phyloP scores from a whole-genome alignment of 2,329 filamentous ascomycete genomes.

The Macrophomina tecta region DNA sequence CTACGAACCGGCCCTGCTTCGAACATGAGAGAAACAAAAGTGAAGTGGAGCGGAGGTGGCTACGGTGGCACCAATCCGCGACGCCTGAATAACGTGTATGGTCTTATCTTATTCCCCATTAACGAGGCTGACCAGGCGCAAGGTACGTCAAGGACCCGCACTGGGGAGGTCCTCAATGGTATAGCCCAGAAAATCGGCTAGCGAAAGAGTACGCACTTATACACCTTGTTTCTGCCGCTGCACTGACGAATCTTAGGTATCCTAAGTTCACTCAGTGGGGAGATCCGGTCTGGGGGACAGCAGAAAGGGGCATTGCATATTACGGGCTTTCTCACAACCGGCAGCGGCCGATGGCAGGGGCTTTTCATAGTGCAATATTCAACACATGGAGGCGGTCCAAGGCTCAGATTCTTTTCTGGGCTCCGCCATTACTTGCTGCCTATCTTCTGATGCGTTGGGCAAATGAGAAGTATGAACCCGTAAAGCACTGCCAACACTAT shows the following conservation, averaged over 20 bases:
- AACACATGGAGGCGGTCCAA: constrained; percentile 90
- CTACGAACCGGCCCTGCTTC: no score
- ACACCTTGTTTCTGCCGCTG: no score
- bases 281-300: constrained; percentile 14
- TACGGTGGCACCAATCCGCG: neutral
- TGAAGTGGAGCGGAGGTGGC: constrained; percentile 1
- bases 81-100: constrained; percentile 1
- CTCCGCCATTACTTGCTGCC: constrained; percentile 75
- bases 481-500: no score
- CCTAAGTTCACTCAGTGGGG: constrained; percentile 11
- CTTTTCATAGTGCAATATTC: constrained; percentile 83
- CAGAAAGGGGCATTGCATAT: constrained; percentile 65
- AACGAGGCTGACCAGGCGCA: neutral
- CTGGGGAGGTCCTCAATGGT: constrained; percentile 15
- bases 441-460: constrained; percentile 93
- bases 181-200: constrained; percentile 8
- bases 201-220: neutral
- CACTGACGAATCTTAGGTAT: neutral
- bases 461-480: constrained; percentile 73
- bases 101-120: neutral
- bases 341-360: constrained; percentile 83
- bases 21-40: neutral
- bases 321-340: constrained; percentile 87
- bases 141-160: constrained; percentile 13
- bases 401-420: constrained; percentile 86